These are phyloP conservation scores for Penicillium corylophilum DNA, from an alignment of 2,329 filamentous ascomycete genomes.

Conservation along the genomic window DNA sequence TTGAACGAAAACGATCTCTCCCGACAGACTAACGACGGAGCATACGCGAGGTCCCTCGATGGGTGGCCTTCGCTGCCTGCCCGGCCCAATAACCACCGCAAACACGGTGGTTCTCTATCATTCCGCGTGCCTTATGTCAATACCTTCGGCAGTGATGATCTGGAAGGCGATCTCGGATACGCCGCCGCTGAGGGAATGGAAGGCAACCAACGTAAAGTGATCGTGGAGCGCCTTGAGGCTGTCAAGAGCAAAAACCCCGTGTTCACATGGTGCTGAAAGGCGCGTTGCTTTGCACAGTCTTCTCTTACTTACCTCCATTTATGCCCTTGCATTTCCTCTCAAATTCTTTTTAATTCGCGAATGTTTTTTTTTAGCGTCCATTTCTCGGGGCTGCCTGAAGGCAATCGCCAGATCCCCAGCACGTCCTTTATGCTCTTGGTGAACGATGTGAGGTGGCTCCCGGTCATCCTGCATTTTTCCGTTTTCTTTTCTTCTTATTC, in stretches of 20 bases:
- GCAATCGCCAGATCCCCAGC: background rate
- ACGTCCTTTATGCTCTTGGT: constrained; percentile 10
- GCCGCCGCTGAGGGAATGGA: constrained; percentile 93
- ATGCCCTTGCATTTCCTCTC: constrained; percentile 17
- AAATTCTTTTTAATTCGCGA: constrained; percentile 19
- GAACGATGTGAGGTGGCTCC: constrained; percentile 9
- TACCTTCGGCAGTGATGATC: constrained; percentile 67
- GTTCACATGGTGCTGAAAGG: constrained; percentile 85
- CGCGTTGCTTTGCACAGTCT: constrained; percentile 3
- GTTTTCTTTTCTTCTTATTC: constrained; percentile 7
- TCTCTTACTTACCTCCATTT: background rate
- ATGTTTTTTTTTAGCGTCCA: constrained; percentile 19
- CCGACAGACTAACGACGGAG: constrained; percentile 31
- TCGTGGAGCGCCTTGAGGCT: constrained; percentile 92
- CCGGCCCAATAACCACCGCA: constrained; percentile 33
- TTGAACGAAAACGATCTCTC: constrained; percentile 30
- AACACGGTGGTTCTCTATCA: constrained; percentile 42
- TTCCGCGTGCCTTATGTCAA: constrained; percentile 33
- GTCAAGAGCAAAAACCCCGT: constrained; percentile 95
- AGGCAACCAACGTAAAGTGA: constrained; percentile 85
- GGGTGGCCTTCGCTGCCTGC: constrained; percentile 38
- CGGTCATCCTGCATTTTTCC: constrained; percentile 14
- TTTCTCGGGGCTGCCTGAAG: constrained; percentile 4
- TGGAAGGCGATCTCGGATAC: constrained; percentile 91
- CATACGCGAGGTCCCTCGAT: constrained; percentile 36